Percentiles rank a stretch among this genome's conserved stretches.
phyloP scores from a whole-genome alignment of 169 alveolate genomes.

The Plasmodium ovale region DNA sequence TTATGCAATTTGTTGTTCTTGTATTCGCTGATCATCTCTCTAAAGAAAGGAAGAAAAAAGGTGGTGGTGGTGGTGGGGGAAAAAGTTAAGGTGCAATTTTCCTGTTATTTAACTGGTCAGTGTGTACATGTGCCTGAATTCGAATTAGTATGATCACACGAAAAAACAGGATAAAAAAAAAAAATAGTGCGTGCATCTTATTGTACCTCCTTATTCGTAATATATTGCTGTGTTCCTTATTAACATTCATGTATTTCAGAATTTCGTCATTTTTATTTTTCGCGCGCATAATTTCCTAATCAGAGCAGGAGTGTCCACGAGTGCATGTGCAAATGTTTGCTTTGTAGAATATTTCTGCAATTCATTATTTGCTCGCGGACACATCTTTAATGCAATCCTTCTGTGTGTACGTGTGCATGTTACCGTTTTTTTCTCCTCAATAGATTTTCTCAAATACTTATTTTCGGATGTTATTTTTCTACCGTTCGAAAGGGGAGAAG shows the following conservation, averaged over 20 bases:
- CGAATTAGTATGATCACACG: neutral
- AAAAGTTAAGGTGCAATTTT: too few relatives aligned
- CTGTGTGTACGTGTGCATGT: neutral
- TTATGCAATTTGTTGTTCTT: conserved; percentile 55
- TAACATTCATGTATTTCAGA: conserved; percentile 70
- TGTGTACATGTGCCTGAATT: too few relatives aligned
- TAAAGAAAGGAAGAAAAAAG: neutral
- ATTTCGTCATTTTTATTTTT: conserved; percentile 69
- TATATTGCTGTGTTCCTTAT: conserved; percentile 74
- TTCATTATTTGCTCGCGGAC: too few relatives aligned
- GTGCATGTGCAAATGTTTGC: too few relatives aligned
- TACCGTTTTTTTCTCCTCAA: conserved; percentile 72
- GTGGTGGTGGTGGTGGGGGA: neutral
- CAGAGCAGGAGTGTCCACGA: neutral
- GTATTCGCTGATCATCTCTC: conserved; percentile 72
- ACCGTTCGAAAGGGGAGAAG: neutral
- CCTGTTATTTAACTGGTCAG: too few relatives aligned
- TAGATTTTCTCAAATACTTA: conserved; percentile 64
- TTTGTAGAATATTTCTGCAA: too few relatives aligned
- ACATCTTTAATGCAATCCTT: too few relatives aligned
- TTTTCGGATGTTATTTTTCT: conserved; percentile 70
- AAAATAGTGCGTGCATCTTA: neutral
- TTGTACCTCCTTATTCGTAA: conserved; percentile 61
- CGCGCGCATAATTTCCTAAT: conserved; percentile 37
- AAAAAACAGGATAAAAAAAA: neutral